These are phyloP conservation scores for Tylopilus sp. DNA, from an alignment of 1,284 basidiomycete genomes.

Conservation along the genomic window DNA sequence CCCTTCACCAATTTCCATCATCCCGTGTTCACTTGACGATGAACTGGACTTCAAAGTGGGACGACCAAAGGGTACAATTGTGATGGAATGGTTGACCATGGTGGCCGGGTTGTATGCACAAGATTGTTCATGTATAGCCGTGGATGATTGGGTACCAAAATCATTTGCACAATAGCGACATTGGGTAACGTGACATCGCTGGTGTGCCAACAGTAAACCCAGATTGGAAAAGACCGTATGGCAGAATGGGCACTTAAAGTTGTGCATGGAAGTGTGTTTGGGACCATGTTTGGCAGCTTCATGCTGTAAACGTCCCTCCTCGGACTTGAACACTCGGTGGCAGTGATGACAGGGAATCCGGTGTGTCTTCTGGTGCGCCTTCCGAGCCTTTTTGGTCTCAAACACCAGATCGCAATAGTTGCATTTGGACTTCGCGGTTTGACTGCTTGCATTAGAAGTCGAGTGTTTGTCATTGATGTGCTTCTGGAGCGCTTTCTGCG, in stretches of 20 bases:
- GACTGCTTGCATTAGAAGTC: slow-evolving; percentile 27
- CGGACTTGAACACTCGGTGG: slow-evolving; percentile 15
- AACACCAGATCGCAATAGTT: slow-evolving; percentile 24
- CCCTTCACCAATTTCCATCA: neutral
- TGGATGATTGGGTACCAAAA: neutral
- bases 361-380: slow-evolving; percentile 21
- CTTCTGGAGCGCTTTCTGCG: no score
- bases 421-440: slow-evolving; percentile 24
- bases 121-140: slow-evolving; percentile 20
- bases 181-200: neutral
- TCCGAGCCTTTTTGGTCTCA: slow-evolving; percentile 4
- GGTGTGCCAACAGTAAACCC: slow-evolving; percentile 17
- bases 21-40: neutral
- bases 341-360: slow-evolving; percentile 31
- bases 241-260: slow-evolving; percentile 21
- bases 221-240: slow-evolving; percentile 7
- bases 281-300: neutral
- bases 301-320: slow-evolving; percentile 3
- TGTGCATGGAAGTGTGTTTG: slow-evolving; percentile 9
- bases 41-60: neutral
- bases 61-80: no score
- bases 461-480: neutral
- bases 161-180: slow-evolving; percentile 28
- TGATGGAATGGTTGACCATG: neutral
- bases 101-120: slow-evolving; percentile 12